phyloP scores from a whole-genome alignment of 805 yeast genomes.

The Saccharomycopsis sp. region DNA sequence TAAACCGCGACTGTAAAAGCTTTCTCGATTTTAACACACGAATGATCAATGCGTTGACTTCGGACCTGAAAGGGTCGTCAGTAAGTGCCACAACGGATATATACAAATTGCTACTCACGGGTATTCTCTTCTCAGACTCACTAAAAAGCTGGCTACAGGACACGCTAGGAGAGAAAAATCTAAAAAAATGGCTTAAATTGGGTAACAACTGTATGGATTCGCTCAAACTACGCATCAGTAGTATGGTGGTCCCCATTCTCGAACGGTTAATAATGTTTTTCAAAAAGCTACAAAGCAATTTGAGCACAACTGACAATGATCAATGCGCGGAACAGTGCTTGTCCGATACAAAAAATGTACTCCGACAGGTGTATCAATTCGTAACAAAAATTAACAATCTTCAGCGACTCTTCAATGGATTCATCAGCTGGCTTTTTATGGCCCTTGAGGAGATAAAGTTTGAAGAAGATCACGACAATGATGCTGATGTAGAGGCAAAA shows the following conservation, averaged over 20 bases:
- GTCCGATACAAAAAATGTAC: slow-evolving; percentile 21
- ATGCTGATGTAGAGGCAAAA: slow-evolving; percentile 8
- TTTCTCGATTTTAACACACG: slow-evolving; percentile 34
- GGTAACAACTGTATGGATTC: slow-evolving; percentile 47
- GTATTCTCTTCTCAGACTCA: slow-evolving; percentile 39
- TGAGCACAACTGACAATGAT: neutral
- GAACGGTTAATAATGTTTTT: slow-evolving; percentile 48
- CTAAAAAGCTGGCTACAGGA: slow-evolving; percentile 56
- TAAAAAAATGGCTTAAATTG: slow-evolving; percentile 45
- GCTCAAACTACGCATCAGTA: slow-evolving; percentile 40
- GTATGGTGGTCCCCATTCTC: slow-evolving; percentile 45
- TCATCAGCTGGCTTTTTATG: slow-evolving; percentile 36
- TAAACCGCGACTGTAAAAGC: slow-evolving; percentile 30
- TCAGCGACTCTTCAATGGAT: slow-evolving; percentile 38
- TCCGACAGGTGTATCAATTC: slow-evolving; percentile 30
- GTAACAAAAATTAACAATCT: slow-evolving; percentile 40
- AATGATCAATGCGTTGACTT: slow-evolving; percentile 29
- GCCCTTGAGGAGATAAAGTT: slow-evolving; percentile 25
- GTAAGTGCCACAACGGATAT: slow-evolving; percentile 33
- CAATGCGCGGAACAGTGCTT: slow-evolving; percentile 10
- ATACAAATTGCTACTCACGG: slow-evolving; percentile 45
- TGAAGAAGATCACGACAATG: slow-evolving; percentile 24
- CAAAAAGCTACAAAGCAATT: slow-evolving; percentile 33
- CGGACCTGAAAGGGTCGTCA: slow-evolving; percentile 26
- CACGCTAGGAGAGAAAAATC: slow-evolving; percentile 61